Evolutionary conservation across 2,329 filamentous ascomycete species (phyloP), one percentile per base, ranked within the genome.

Genomic region (Scytalidium lignicola): DNA sequence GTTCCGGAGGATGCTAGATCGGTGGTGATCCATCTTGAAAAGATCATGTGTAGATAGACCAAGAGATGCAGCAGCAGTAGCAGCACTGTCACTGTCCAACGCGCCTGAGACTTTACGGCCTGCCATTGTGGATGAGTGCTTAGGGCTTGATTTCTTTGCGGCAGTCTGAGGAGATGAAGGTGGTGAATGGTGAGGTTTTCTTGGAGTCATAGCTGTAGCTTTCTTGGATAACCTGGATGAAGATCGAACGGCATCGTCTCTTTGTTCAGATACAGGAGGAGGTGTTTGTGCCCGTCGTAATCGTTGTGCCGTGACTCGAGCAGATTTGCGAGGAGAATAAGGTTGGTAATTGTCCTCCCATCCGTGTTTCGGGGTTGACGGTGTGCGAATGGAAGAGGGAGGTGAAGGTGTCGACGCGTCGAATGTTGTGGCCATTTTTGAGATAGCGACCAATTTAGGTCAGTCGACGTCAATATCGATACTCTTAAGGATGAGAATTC

Each of bases 331-430:
- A 48, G 85, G 83, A 52, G 83, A 82, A 63, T 83, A 90, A 41
- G 86, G 86, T 61, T 88, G 79, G 74, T 84, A 90, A 54, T 74
- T 70, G 67, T 91, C 86, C 56, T 76, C 73, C 60, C 75, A 82
- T 32, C 86, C 86, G 62, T 82, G 78, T 51, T 78, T 78, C 43
- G 87, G 87, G 48, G 86, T 83, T 39, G 79, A 78, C 52, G 87
- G 87, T 44, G 84, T 88, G 63, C 74, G 80, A 53, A 86, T 69
- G 55, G 71, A 69, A 40, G 71, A 66, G 32, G 79, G 73, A 43
- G 61, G 52, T 45, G 83, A 79, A 56, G 85, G 84, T 41, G 85
- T 87, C 46, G 72, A 67, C 26, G 56, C 29, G 29, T 49, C 50
- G 47, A 76, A 65, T 44, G 67, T 47, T 23, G 58, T 53, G 37